Evolutionary conservation across 371 early-diverging fungal species (phyloP), one percentile per base, ranked within the genome.

Genomic region (Blastocladiella emersonii): DNA sequence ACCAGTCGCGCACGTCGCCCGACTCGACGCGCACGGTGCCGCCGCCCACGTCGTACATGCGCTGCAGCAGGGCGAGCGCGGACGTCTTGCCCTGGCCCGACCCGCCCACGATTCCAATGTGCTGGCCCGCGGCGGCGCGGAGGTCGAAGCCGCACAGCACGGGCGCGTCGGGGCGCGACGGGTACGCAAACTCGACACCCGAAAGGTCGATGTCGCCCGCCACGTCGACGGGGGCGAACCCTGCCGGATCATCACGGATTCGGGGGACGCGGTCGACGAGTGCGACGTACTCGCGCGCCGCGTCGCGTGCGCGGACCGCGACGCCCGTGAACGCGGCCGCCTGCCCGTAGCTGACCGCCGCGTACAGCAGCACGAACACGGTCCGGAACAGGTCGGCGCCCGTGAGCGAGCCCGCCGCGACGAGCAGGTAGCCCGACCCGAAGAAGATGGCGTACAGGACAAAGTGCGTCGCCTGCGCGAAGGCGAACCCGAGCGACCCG

Each of bases 291-390:
- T 72, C 72, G 65, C 75, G 72, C 6, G 87, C 87, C 2, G 87
- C 85, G 39, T 83, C 88, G 61, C 75, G 75, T 45, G 85, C 88
- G 43, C 71, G 78, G 12, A 76, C 76, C 13, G 87, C 74, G 23
- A 77, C 72, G 37, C 21, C 8, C 17, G 85, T 63, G 49, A 78
- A 76, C 30, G 86, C 85, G n/a, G 85, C 78, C 8, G 85, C 72
- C 13, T 74, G 72, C 35, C 77, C 73, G 62, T 65, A 68, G 61
- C 70, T 76, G 70, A 77, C 71, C 4, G 30, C 8, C 1, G 30
- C 51, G 8, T 27, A 51, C 51, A 51, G 30, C 7, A 51, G 25
- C 30, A 51, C 30, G 30, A 51, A 51, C 10, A 51, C 27, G 12
- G 30, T 30, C 30, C 21, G 12, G 8, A 88, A 64, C 13, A 87